Evolutionary conservation across 331 rosid species (phyloP), one percentile per base, ranked within the genome.

Genomic region (Malus hybrid): DNA sequence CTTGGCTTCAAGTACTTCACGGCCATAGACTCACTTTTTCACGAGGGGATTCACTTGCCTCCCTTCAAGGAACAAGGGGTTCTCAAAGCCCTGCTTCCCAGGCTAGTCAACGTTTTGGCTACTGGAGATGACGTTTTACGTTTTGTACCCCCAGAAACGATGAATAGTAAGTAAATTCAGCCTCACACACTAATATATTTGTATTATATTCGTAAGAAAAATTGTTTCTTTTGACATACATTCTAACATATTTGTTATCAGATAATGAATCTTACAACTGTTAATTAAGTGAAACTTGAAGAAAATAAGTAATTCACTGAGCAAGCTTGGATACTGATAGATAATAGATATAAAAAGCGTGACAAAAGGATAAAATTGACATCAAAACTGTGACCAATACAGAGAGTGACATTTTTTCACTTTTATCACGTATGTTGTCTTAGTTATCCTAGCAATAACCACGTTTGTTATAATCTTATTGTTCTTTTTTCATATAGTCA

Each of bases 1-100:
- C 86, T 75, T 11, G 84, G 89, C 4, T 93, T 93, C 28, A 88
- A 86, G 1, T 36, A 84, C 6, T 91, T 93, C 82, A 81, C 85
- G 1, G 80, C 91, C 59, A 90, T 93, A 1, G 97, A 93, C 57
- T 36, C 61, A 7, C 93, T 93, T 63, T 93, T 62, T 77, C 80
- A 82, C 22, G 83, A 88, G 28, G 98, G 97, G 1, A 28, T 91
- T 19, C 29, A n/a, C 28, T 27, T 91, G 81, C 90, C 93, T 48
- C 55, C 91, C 27, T 28, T 52, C 6, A 10, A 76, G 28, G 20
- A n/a, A 24, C 10, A 72, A 61, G 79, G 86, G 3, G 1, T 74
- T 66, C 81, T 93, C 50, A 54, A 61, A 8, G 29, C 52, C 32
- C 0, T 85, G 5, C 48, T 93, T 71, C 97, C 96, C 0, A 79